Conservation (phyloP, 2,329 filamentous ascomycete species). For the Dendrostoma leiphaemia region DNA sequence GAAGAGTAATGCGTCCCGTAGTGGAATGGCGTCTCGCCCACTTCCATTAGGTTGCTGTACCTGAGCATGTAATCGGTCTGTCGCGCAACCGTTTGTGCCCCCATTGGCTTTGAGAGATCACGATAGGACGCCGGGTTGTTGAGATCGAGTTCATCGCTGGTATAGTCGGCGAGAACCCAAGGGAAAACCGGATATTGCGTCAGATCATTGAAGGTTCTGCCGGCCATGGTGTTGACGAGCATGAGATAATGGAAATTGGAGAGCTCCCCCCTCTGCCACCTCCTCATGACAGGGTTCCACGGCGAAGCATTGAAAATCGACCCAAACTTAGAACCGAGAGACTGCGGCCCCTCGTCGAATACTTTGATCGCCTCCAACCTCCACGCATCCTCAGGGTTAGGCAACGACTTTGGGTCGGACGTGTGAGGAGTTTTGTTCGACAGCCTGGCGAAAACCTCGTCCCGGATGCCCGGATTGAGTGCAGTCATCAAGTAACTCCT, state of each 20-base stretch:
- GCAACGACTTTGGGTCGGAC: conserved; percentile 63
- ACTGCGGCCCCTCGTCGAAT: conserved; percentile 56
- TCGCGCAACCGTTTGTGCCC: conserved; percentile 75
- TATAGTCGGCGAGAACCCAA: conserved; percentile 95
- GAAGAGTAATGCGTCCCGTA: conserved; percentile 99
- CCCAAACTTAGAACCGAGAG: conserved; percentile 82
- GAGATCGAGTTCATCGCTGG: conserved; percentile 86
- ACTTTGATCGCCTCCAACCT: conserved; percentile 80
- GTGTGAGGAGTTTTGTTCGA: conserved; percentile 78
- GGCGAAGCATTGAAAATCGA: conserved; percentile 85
- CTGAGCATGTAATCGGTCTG: conserved; percentile 79
- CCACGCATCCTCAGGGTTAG: conserved; percentile 86
- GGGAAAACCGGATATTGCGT: conserved; percentile 98
- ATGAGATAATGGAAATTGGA: conserved; percentile 99
- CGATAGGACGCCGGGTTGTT: conserved; percentile 81
- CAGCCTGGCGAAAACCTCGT: conserved; percentile 78
- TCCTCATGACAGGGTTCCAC: conserved; percentile 80
- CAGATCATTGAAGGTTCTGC: conserved; percentile 93
- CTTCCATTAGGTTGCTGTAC: conserved; percentile 85
- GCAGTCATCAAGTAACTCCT: conserved; percentile 91
- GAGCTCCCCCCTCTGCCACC: conserved; percentile 91
- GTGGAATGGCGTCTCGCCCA: conserved; percentile 90
- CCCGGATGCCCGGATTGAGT: conserved; percentile 68
- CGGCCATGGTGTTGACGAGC: conserved; percentile 97
- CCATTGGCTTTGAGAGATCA: conserved; percentile 94